A percentile compares a stretch with the other conserved stretches of the same genome.
phyloP scores from a whole-genome alignment of 2,329 filamentous ascomycete species.

The Fusarium sp. region DNA sequence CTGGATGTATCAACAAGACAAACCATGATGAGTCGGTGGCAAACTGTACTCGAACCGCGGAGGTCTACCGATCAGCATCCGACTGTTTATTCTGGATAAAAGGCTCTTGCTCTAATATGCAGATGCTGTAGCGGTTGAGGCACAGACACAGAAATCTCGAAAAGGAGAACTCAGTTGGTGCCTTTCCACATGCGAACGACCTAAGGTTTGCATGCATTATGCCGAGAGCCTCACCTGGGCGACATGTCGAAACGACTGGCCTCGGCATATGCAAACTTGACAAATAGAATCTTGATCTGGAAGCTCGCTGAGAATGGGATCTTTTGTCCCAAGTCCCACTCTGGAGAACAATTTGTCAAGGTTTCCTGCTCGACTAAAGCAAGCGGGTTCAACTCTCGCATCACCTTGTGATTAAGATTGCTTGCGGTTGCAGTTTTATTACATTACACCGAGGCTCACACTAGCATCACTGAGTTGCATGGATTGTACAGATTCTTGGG shows the following conservation, averaged over 20 bases:
- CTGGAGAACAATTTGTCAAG: slow-evolving; percentile 1
- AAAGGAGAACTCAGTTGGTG: not conserved
- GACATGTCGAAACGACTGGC: not conserved
- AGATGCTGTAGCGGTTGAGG: not conserved
- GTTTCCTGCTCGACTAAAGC: not conserved
- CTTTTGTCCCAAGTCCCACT: slow-evolving; percentile 15
- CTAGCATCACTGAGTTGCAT: not conserved
- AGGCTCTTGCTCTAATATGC: not conserved
- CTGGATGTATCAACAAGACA: not conserved
- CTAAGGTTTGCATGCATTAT: not conserved
- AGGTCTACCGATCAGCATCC: not conserved
- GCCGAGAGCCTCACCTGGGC: slow-evolving; percentile 1
- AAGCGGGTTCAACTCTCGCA: not conserved
- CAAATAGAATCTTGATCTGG: slow-evolving; percentile 23
- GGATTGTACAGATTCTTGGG: not conserved
- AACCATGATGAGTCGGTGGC: not conserved
- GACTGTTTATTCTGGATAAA: not conserved
- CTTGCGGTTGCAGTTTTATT: not conserved
- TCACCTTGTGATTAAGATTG: not conserved
- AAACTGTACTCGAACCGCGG: not conserved
- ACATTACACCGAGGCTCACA: not conserved
- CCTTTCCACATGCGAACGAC: slow-evolving; percentile 15
- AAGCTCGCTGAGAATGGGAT: slow-evolving; percentile 9
- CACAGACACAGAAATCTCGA: not conserved
- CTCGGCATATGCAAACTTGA: slow-evolving; percentile 25